Evolutionary conservation across 345 rosid genomes (phyloP).

Genomic region (Salix viminalis): DNA sequence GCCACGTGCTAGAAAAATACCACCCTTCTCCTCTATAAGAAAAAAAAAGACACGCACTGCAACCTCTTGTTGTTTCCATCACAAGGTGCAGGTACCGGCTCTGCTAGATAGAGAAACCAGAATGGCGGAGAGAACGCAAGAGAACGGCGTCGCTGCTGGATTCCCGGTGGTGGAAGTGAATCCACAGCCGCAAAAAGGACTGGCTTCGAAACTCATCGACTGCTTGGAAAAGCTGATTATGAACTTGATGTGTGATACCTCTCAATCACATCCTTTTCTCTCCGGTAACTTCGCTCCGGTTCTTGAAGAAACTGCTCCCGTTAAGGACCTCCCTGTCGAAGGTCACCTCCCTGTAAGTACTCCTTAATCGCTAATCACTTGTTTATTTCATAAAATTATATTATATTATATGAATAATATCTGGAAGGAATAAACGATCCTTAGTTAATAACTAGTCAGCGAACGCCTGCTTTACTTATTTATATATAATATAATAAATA

Average conservation of each 20-base stretch:
- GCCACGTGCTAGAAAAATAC: background rate
- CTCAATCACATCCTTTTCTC: slow-evolving; percentile 75
- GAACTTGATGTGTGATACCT: slow-evolving; percentile 54
- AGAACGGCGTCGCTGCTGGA: slow-evolving; percentile 10
- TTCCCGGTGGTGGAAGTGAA: slow-evolving; percentile 38
- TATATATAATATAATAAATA: no score
- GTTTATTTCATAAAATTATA: background rate
- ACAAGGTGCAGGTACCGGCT: background rate
- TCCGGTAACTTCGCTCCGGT: slow-evolving; percentile 83
- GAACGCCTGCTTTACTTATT: no score
- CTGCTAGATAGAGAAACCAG: background rate
- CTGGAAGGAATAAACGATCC: no score
- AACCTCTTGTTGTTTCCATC: no score
- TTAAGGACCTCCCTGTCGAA: slow-evolving; percentile 52
- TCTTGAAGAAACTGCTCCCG: slow-evolving; percentile 66
- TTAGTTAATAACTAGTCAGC: no score
- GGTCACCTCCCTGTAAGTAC: slow-evolving; percentile 75
- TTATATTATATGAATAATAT: background rate
- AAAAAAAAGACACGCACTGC: no score
- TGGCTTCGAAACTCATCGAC: slow-evolving; percentile 65
- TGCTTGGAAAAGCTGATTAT: slow-evolving; percentile 63
- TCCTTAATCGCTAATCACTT: background rate
- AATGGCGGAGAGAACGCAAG: slow-evolving; percentile 19
- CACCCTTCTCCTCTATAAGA: background rate
- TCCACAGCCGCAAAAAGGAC: slow-evolving; percentile 66